Base-by-base conservation (phyloP, 163 green algal genomes). In the Trebouxia gelatinosa region DNA sequence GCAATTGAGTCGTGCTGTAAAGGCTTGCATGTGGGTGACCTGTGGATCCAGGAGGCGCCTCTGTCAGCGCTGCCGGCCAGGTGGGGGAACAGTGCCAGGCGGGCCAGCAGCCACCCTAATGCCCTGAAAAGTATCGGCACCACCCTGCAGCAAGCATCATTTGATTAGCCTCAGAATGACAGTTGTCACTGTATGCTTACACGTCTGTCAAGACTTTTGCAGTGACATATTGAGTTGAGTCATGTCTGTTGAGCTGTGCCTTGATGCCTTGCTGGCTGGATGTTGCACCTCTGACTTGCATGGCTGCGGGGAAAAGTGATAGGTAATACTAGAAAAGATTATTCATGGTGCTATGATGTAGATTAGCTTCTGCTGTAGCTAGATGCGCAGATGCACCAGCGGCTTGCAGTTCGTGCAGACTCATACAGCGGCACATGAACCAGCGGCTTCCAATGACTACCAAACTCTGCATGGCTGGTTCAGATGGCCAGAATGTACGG, bases 1-100 rank as follows among this genome's bases (percentile, higher is more conserved):
- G n/a, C 2, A 39, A 2, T 38, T 7, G 26, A 68, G 1, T 26
- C 59, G 2, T 7, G n/a, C n/a, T n/a, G n/a, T n/a, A n/a, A n/a
- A n/a, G n/a, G n/a, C n/a, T n/a, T n/a, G n/a, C n/a, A n/a, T n/a
- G n/a, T n/a, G n/a, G n/a, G n/a, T n/a, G n/a, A 59, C 48, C 48
- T 19, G 48, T 59, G 48, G 43, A 76, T 76, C 68, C 68, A 76
- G 68, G 40, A 76, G 13, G 68, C 68, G 16, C 40, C 68, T 35
- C 68, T 11, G 40, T 76, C 68, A 62, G 68, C 68, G 28, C 68
- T 76, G 68, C 68, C 68, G 29, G 68, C 68, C 19, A 76, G 23
- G 40, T 76, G 68, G 11, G 68, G 68, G 28, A 76, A 76, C 28
- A 76, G 43, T 26, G 68, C 31, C 28, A 76, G 68, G 7, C 62